phyloP scores from a whole-genome alignment of 106 monocot species.

The Ottelia alismoides region DNA sequence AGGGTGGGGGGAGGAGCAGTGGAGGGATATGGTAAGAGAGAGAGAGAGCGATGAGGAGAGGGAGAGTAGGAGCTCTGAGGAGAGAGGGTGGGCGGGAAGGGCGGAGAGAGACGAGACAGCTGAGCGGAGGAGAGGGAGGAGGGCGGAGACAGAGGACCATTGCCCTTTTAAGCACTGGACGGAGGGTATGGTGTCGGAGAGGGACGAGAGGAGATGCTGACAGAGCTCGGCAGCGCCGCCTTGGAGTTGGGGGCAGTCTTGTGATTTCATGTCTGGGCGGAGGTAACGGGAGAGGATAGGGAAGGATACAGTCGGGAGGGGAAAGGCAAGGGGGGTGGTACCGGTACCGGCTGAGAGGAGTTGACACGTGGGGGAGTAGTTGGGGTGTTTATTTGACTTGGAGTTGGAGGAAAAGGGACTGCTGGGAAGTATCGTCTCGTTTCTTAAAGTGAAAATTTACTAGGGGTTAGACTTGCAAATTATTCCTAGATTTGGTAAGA shows the following conservation, averaged over 20 bases:
- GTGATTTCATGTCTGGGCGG: slow-evolving; percentile 31
- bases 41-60: slow-evolving; percentile 33
- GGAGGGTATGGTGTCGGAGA: slow-evolving; percentile 17
- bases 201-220: slow-evolving; percentile 24
- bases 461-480: too few relatives aligned
- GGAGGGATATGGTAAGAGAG: slow-evolving; percentile 25
- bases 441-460: too few relatives aligned
- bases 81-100: slow-evolving; percentile 18
- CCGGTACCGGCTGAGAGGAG: too few relatives aligned
- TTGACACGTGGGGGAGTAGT: too few relatives aligned
- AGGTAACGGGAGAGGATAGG: neutral
- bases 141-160: slow-evolving; percentile 38
- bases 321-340: too few relatives aligned
- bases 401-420: too few relatives aligned
- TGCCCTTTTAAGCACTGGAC: slow-evolving; percentile 38
- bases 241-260: slow-evolving; percentile 3
- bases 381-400: too few relatives aligned
- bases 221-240: slow-evolving; percentile 9
- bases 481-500: too few relatives aligned
- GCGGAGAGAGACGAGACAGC: slow-evolving; percentile 8
- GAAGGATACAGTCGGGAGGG: too few relatives aligned
- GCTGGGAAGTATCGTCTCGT: too few relatives aligned
- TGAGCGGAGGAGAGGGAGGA: slow-evolving; percentile 26
- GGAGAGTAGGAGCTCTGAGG: slow-evolving; percentile 24
- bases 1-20: slow-evolving; percentile 25